Conservation (phyloP, 257 asterid genomes). For the Thymus mandschuricus region DNA sequence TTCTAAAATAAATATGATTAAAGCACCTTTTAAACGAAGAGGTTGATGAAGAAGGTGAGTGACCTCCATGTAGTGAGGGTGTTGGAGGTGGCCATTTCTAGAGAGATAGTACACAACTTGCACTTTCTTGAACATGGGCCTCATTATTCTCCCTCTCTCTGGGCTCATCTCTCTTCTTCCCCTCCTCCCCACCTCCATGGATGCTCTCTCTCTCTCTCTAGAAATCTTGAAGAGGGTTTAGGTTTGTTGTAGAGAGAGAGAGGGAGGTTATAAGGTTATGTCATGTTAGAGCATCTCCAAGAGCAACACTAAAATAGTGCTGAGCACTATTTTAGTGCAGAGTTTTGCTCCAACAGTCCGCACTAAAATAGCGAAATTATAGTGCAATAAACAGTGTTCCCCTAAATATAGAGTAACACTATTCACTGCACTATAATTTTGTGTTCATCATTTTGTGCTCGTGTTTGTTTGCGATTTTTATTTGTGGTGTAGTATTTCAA, state of each 20-base stretch:
- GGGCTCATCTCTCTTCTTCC: slow-evolving; percentile 18
- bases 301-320: too few species aligned
- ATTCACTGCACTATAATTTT: too few species aligned
- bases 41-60: slow-evolving; percentile 68
- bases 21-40: slow-evolving; percentile 73
- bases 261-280: neutral
- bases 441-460: too few species aligned
- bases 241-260: neutral
- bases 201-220: neutral
- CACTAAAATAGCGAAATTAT: too few species aligned
- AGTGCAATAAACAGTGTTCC: too few species aligned
- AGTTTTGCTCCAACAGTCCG: too few species aligned
- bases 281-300: too few species aligned
- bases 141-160: slow-evolving; percentile 27
- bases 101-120: slow-evolving; percentile 79
- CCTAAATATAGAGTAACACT: too few species aligned
- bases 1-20: too few species aligned
- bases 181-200: slow-evolving; percentile 30
- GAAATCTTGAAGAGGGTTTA: neutral
- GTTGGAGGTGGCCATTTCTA: slow-evolving; percentile 90
- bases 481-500: too few species aligned
- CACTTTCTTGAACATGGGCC: slow-evolving; percentile 64
- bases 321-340: too few species aligned
- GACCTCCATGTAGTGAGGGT: slow-evolving; percentile 86
- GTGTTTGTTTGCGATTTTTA: too few species aligned